Evolutionary conservation across 306 rosid genomes (phyloP), one percentile per base, ranked within the genome.

Genomic region (Fagus crenata): DNA sequence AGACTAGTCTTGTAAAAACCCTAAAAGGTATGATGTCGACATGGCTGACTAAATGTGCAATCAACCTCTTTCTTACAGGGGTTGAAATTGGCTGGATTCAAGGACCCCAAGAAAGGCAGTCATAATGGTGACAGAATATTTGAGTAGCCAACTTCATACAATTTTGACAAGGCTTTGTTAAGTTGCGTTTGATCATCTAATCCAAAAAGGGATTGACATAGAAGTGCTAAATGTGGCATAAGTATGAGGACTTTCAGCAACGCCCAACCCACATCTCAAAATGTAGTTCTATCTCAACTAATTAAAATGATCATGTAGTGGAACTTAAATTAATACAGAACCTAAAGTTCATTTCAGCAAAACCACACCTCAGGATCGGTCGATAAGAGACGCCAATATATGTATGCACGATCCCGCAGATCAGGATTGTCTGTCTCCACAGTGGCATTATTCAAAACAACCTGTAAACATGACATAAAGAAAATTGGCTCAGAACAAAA

Each of bases 341-440:
- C 59, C 40, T 33, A 74, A 67, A 71, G 18, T 22, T 31, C 11
- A 14, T 68, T 53, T 67, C 9, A 35, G 76, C 28, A 12, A 63
- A 85, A 76, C 63, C 85, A 88, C 81, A 96, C 99, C 99, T 96
- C 99, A 15, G 99, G 99, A 78, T 96, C 99, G 73, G 93, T 92
- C 78, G 99, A 92, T 78, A 96, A 84, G 85, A 96, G 99, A 49
- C 99, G 97, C 99, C 99, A 96, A 91, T 96, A 96, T 72, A 96
- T 96, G 84, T 96, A 96, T 61, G 99, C 99, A 37, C 99, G 97
- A 82, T 96, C 99, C 68, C 98, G 89, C 70, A 96, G 87, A 87
- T 96, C 99, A 77, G 99, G 99, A 88, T 96, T 96, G 88, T 96
- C 99, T 4, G 99, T 96, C 87, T 92, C 99, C 82, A 87, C 89